A percentile compares a stretch with the other conserved stretches of the same genome.
These are phyloP conservation scores for Entophlyctis luteolus DNA, from an alignment of 192 early-diverging fungal genomes.

Conservation along the genomic window DNA sequence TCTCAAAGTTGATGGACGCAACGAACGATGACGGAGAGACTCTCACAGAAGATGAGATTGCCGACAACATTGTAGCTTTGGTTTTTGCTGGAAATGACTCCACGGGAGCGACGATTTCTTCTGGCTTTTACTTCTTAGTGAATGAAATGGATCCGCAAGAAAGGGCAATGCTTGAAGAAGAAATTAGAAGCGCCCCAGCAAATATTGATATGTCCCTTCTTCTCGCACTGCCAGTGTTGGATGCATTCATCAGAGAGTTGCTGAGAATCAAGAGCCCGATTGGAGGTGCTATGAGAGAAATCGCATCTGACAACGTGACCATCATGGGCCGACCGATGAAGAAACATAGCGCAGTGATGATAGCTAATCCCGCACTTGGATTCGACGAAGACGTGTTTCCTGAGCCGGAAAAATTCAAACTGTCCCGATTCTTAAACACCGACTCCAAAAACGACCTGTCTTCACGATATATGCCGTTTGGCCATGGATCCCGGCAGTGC, in stretches of 20 bases:
- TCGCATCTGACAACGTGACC: not conserved
- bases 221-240: slow-evolving; percentile 8
- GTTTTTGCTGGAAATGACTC: slow-evolving; percentile 18
- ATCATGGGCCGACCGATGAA: not conserved
- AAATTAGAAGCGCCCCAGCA: not conserved
- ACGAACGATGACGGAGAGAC: not conserved
- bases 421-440: slow-evolving; percentile 12
- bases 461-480: slow-evolving; percentile 14
- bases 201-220: not conserved
- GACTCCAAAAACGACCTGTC: not conserved
- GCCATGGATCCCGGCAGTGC: slow-evolving; percentile 9
- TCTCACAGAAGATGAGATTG: slow-evolving; percentile 7
- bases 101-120: slow-evolving; percentile 6
- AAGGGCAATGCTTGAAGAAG: not conserved
- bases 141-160: slow-evolving; percentile 1
- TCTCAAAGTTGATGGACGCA: not conserved
- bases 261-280: slow-evolving; percentile 7
- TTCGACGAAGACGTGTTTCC: slow-evolving; percentile 2
- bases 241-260: slow-evolving; percentile 22
- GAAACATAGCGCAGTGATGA: not conserved
- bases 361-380: not conserved
- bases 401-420: not conserved
- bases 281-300: not conserved
- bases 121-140: slow-evolving; percentile 1
- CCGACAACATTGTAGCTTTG: slow-evolving; percentile 8